A percentile compares a stretch with the other conserved stretches of the same genome.
Evolutionary conservation across 331 rosid genomes (phyloP).

Genomic region (Malus hybrid): DNA sequence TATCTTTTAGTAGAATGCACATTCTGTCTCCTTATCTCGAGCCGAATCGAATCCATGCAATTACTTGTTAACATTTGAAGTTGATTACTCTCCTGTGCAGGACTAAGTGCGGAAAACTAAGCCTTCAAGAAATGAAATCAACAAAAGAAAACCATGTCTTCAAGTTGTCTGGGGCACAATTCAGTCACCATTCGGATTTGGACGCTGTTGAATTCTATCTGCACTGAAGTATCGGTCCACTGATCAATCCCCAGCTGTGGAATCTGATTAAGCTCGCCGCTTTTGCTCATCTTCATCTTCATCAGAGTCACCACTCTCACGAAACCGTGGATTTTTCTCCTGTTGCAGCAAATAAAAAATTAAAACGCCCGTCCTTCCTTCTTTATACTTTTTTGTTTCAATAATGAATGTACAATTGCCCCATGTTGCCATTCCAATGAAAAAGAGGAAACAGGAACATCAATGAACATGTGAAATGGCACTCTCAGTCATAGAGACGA

Average conservation of each 20-base stretch:
- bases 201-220: neutral
- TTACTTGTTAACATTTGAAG: neutral
- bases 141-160: neutral
- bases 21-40: neutral
- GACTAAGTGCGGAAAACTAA: neutral
- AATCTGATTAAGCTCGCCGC: conserved; percentile 31
- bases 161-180: neutral
- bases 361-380: neutral
- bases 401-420: conserved; percentile 1
- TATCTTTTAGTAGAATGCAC: neutral
- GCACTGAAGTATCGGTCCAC: neutral
- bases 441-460: neutral
- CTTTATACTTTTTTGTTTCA: neutral
- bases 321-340: conserved; percentile 98
- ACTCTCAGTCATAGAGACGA: neutral
- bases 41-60: neutral
- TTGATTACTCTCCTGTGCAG: neutral
- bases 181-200: neutral
- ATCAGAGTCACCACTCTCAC: conserved; percentile 98
- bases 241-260: neutral
- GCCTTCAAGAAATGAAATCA: neutral
- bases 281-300: conserved; percentile 88
- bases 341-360: conserved; percentile 10
- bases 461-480: neutral
- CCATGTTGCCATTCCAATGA: neutral